These are phyloP conservation scores for Didymella arachidicola DNA, from an alignment of 2,329 filamentous ascomycete genomes.

Conservation along the genomic window DNA sequence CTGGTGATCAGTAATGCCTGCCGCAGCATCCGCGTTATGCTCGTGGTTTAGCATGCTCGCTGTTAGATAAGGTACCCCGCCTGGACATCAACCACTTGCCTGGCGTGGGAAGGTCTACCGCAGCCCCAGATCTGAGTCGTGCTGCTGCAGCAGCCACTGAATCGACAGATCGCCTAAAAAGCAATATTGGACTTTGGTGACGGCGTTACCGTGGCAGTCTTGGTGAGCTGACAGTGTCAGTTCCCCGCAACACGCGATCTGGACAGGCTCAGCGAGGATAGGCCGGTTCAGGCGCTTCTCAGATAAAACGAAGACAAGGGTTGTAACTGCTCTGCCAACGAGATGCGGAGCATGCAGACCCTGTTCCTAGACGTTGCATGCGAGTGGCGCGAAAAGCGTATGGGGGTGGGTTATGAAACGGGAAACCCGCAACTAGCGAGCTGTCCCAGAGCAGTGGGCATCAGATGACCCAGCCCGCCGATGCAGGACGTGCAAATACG, in stretches of 20 bases:
- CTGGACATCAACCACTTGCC: slow-evolving; percentile 2
- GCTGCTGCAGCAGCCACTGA: slow-evolving; percentile 12
- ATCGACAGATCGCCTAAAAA: slow-evolving; percentile 18
- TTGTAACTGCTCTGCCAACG: slow-evolving; percentile 28
- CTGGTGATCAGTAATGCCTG: slow-evolving; percentile 2
- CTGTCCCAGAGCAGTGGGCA: slow-evolving; percentile 25
- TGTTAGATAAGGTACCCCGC: slow-evolving; percentile 17
- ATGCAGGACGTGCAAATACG: slow-evolving; percentile 22
- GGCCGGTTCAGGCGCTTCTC: slow-evolving; percentile 45
- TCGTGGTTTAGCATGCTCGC: slow-evolving; percentile 8
- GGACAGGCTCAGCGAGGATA: slow-evolving; percentile 19
- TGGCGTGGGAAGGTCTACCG: slow-evolving; percentile 7
- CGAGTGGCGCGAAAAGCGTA: slow-evolving; percentile 31
- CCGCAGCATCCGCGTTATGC: slow-evolving; percentile 10
- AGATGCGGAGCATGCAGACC: slow-evolving; percentile 25
- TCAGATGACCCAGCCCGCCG: slow-evolving; percentile 43
- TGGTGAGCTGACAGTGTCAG: slow-evolving; percentile 19
- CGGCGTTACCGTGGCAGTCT: slow-evolving; percentile 19
- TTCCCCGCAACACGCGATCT: slow-evolving; percentile 38
- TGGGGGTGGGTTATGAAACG: slow-evolving; percentile 28
- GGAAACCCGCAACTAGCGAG: slow-evolving; percentile 26
- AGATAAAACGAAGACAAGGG: slow-evolving; percentile 30
- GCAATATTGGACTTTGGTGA: slow-evolving; percentile 30
- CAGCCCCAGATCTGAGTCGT: slow-evolving; percentile 5
- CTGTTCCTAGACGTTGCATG: slow-evolving; percentile 30